Evolutionary conservation across 2,329 filamentous ascomycete species (phyloP).

Genomic region (Neurospora sp.): DNA sequence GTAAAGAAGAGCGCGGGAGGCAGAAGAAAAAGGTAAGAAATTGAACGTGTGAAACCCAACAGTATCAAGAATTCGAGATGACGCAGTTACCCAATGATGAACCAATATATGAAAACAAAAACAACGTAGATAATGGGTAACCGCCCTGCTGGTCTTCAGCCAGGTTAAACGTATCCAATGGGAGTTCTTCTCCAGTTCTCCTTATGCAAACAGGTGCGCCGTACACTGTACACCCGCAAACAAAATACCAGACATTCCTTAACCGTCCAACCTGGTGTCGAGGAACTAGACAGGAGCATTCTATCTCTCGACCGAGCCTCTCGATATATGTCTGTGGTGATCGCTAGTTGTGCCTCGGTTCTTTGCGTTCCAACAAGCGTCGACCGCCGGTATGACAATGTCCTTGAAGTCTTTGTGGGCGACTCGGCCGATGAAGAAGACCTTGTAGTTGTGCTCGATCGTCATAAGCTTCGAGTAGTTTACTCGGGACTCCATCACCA

Average conservation of each 20-base stretch:
- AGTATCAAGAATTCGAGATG: background rate
- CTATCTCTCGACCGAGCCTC: background rate
- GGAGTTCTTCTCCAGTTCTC: background rate
- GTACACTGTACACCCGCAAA: background rate
- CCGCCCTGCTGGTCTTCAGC: background rate
- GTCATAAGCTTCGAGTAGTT: slow-evolving; percentile 48
- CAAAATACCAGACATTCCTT: background rate
- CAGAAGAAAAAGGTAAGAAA: background rate
- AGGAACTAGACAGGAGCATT: background rate
- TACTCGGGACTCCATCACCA: slow-evolving; percentile 41
- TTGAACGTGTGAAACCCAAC: background rate
- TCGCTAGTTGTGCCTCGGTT: slow-evolving; percentile 15
- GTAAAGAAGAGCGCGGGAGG: background rate
- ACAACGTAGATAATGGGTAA: background rate
- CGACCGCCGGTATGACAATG: slow-evolving; percentile 33
- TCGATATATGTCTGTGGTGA: background rate
- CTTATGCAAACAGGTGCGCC: background rate
- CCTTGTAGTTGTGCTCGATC: slow-evolving; percentile 46
- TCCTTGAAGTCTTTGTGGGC: slow-evolving; percentile 28
- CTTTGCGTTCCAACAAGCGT: slow-evolving; percentile 40
- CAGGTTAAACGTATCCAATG: background rate
- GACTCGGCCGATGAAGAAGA: slow-evolving; percentile 47
- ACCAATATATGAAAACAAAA: too few relatives aligned
- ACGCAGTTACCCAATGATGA: background rate
- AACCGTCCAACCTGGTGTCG: background rate